These are phyloP conservation scores for Solanum pimpinellifolium DNA, from an alignment of 257 asterid genomes.

Conservation along the genomic window DNA sequence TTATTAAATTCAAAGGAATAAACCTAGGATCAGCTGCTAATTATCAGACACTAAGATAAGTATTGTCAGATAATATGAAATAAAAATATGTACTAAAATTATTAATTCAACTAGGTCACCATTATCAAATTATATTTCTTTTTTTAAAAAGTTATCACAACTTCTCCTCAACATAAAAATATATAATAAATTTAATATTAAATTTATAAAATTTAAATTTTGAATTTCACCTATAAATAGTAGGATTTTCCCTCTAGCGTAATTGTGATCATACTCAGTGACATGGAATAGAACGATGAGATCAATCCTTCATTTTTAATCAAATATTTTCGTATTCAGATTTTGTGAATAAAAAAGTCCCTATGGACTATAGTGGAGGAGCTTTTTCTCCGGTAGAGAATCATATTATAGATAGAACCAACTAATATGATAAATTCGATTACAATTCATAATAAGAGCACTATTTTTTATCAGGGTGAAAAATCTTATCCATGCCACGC, in stretches of 20 bases:
- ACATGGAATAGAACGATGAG: neutral
- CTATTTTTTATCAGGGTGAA: too few relatives aligned
- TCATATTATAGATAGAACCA: neutral
- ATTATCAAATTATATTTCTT: neutral
- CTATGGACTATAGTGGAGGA: neutral
- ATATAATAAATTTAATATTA: neutral
- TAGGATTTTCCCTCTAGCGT: neutral
- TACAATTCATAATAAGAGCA: neutral
- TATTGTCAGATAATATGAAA: neutral
- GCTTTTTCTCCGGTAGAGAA: neutral
- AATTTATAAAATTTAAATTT: neutral
- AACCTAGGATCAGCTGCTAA: conserved; percentile 11
- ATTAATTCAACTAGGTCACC: neutral
- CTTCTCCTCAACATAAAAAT: neutral
- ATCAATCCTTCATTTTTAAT: neutral
- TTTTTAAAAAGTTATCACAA: neutral
- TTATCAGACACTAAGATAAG: neutral
- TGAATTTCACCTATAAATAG: neutral
- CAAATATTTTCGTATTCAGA: neutral
- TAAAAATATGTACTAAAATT: neutral
- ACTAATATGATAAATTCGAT: neutral
- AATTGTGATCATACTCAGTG: neutral
- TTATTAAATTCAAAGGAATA: neutral
- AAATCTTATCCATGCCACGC: neutral
- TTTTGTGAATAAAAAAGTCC: neutral